Conservation (phyloP, 192 early-diverging fungal species). For the Gryganskiella cystojenkinii region DNA sequence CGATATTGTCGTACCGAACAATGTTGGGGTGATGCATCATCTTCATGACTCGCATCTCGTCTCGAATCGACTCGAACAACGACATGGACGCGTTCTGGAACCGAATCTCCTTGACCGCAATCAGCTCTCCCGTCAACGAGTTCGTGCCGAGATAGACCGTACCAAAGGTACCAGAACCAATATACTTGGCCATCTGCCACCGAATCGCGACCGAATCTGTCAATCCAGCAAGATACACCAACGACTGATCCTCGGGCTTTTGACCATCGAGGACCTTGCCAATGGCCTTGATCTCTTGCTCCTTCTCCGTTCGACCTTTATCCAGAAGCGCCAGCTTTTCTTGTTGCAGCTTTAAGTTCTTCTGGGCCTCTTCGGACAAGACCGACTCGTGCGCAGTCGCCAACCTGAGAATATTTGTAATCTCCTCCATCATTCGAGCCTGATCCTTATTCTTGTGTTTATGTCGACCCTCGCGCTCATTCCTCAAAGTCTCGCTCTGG, state of each 20-base stretch:
- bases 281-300: constrained; percentile 65
- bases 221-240: constrained; percentile 81
- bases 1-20: constrained; percentile 90
- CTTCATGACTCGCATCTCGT: constrained; percentile 94
- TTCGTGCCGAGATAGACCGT: constrained; percentile 89
- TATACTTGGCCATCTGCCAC: constrained; percentile 87
- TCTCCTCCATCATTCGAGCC: constrained; percentile 34
- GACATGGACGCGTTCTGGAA: constrained; percentile 77
- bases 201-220: constrained; percentile 82
- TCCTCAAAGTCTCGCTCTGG: constrained; percentile 47
- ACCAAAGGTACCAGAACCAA: constrained; percentile 90
- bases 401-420: constrained; percentile 41
- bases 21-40: constrained; percentile 91
- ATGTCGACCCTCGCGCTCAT: constrained; percentile 36
- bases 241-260: constrained; percentile 80
- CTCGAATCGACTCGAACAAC: constrained; percentile 79
- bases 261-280: constrained; percentile 85
- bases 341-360: constrained; percentile 22
- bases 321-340: constrained; percentile 66
- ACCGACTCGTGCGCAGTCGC: constrained; percentile 27
- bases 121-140: constrained; percentile 82
- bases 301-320: constrained; percentile 45
- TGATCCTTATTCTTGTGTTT: constrained; percentile 33
- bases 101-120: constrained; percentile 94
- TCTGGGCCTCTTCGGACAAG: constrained; percentile 52